A percentile compares a stretch with the other conserved stretches of the same genome.
Evolutionary conservation across 2,329 filamentous ascomycete genomes (phyloP).

Genomic region (Raffaelea albimanens): DNA sequence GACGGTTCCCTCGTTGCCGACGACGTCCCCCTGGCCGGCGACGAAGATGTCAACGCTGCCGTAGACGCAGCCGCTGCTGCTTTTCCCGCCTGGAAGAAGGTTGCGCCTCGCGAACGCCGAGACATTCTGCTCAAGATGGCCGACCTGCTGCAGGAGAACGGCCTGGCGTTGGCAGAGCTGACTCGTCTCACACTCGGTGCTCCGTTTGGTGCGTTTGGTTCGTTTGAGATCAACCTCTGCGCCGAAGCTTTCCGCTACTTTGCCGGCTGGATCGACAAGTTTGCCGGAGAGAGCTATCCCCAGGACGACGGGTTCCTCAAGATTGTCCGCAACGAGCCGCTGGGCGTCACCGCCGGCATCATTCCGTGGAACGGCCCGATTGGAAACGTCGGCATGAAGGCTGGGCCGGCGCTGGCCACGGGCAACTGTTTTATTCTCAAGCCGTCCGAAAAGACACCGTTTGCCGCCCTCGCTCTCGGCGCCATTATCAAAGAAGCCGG

Average conservation of each 20-base stretch:
- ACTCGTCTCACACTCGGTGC: slow-evolving; percentile 27
- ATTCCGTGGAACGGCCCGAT: slow-evolving; percentile 29
- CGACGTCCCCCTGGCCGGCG: slow-evolving; percentile 34
- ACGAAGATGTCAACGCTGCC: slow-evolving; percentile 55
- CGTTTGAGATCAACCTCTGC: background rate
- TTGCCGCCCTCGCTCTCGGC: slow-evolving; percentile 23
- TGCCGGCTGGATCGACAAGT: slow-evolving; percentile 30
- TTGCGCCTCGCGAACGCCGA: slow-evolving; percentile 58
- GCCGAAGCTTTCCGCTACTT: slow-evolving; percentile 44
- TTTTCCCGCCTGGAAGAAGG: slow-evolving; percentile 69
- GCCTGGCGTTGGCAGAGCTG: slow-evolving; percentile 24
- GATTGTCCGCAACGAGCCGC: slow-evolving; percentile 25
- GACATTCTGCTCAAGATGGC: slow-evolving; percentile 34
- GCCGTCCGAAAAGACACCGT: slow-evolving; percentile 31
- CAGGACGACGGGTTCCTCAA: slow-evolving; percentile 36
- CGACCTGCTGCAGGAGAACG: slow-evolving; percentile 28
- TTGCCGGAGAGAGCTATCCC: slow-evolving; percentile 26
- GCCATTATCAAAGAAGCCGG: slow-evolving; percentile 27
- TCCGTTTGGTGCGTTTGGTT: slow-evolving; percentile 11
- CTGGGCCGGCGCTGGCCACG: slow-evolving; percentile 28
- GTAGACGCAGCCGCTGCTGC: slow-evolving; percentile 61
- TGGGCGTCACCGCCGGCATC: slow-evolving; percentile 22
- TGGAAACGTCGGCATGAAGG: slow-evolving; percentile 26
- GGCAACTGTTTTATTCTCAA: slow-evolving; percentile 35
- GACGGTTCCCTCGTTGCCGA: slow-evolving; percentile 39